Base-by-base conservation (phyloP, 2,329 filamentous ascomycete genomes). In the Penicillium italicum region DNA sequence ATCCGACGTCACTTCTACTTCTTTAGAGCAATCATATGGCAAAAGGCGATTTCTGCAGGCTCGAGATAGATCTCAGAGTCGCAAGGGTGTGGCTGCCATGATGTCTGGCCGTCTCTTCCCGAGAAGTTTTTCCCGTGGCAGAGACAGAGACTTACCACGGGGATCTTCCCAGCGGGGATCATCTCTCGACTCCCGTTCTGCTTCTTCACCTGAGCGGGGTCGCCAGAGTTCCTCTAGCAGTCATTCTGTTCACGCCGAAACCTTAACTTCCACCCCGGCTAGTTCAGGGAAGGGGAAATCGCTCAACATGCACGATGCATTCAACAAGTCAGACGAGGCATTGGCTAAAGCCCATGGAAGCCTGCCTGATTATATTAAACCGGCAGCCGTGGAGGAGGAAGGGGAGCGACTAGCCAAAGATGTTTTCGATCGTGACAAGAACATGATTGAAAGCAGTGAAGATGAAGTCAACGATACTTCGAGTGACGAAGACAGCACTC, bases 251-350 rank as follows among this genome's bases (percentile, higher is more conserved):
- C 42, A 59, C 14, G 43, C 56, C 3, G 49, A 41, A 18, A 50
- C 46, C 12, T 43, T 53, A 26, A 38, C 46, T 0, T 40, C 46
- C 5, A 26, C 47, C n/a, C 51, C 44, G 30, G 26, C 20, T 26
- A 30, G 24, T 18, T 78, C 88, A 4, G 81, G 84, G 40, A 84
- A 85, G 51, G 85, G 84, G 11, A 80, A 82, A 44, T 70, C 82
- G 1, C 76, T 91, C 49, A 87, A 91, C 67, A 82, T 89, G 72
- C 84, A 81, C 56, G 87, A 79, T 60, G 86, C 88, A 4, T 90
- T 91, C 67, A 80, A 86, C 48, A 82, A 84, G 56, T 90, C 88
- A 1, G 87, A 92, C 67, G 87, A 87, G 11, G 85, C 86, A 48
- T 74, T 92, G 41, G 79, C 84, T 4, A 80, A 80, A 30, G 85